Evolutionary conservation across 352 stramenopile species (phyloP).

Genomic region (Globisporangium irregulare): DNA sequence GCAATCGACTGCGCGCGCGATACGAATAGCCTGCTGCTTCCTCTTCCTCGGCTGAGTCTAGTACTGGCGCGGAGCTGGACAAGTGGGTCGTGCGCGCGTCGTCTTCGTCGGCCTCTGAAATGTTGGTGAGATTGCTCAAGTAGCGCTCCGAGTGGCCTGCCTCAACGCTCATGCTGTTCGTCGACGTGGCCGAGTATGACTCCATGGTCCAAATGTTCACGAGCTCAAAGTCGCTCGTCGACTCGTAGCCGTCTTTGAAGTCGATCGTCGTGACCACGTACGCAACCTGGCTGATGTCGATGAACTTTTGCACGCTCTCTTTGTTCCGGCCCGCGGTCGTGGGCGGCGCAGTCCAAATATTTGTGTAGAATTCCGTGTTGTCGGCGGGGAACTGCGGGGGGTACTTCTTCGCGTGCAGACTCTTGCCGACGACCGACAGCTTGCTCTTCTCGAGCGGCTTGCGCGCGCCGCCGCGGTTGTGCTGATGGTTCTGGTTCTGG

Average conservation of each 20-base stretch:
- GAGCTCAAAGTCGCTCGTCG: conserved; percentile 22
- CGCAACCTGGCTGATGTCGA: conserved; percentile 80
- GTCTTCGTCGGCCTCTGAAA: conserved; percentile 18
- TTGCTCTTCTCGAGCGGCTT: conserved; percentile 62
- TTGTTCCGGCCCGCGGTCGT: conserved; percentile 19
- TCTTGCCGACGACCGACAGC: conserved; percentile 37
- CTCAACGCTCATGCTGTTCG: conserved; percentile 20
- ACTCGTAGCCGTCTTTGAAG: conserved; percentile 65
- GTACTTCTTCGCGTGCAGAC: conserved; percentile 39
- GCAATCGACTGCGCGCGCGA: conserved; percentile 18
- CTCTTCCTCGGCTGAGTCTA: background rate
- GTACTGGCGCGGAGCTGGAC: conserved; percentile 12
- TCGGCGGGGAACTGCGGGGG: conserved; percentile 25
- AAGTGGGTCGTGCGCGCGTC: conserved; percentile 10
- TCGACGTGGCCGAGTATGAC: conserved; percentile 13
- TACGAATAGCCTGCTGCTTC: background rate
- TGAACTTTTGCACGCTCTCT: conserved; percentile 36
- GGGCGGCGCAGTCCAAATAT: conserved; percentile 58
- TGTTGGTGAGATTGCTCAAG: conserved; percentile 20
- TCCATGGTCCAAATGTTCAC: conserved; percentile 59
- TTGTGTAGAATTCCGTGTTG: conserved; percentile 78
- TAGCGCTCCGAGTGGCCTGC: conserved; percentile 25
- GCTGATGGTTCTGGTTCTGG: background rate
- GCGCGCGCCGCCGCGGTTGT: conserved; percentile 21
- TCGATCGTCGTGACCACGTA: conserved; percentile 73